Base-by-base conservation (phyloP, 345 rosid genomes). In the Zanthoxylum bungeanum region DNA sequence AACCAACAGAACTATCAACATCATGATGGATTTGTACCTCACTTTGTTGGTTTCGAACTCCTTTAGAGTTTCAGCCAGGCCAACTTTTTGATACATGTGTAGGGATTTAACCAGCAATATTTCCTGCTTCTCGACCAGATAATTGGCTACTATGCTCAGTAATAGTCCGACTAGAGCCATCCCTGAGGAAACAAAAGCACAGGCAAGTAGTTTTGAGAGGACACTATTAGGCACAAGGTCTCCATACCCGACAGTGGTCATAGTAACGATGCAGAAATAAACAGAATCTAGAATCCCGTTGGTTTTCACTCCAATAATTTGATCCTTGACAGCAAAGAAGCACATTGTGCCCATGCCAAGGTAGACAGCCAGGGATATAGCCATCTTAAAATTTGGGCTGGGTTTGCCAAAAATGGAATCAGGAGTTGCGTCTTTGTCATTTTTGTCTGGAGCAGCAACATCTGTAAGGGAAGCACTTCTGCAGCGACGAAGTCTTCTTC, bases 181-280 rank as follows among this genome's bases (percentile, higher is more conserved):
- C 24, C 99, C 98, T 0, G 82, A 22, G 83, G 92, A 95, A 76
- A 95, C 98, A 79, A 83, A 94, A 16, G 79, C 78, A 69, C 91
- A 90, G 59, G 96, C 90, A 21, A 95, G 87, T 58, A 95, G 82
- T 71, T 90, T 90, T 0, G 86, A 68, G n/a, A 71, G 47, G 56
- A 65, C 68, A 51, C 84, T 89, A 47, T 65, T 68, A 9, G 98
- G 99, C 39, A 90, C 92, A 8, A 95, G 93, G 85, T 95, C 99
- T 40, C 99, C 98, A 59, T 95, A 95, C 64, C 99, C 98, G 27
- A 95, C 95, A 0, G 93, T 90, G 44, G 99, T 95, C 99, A 95
- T 92, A 3, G 97, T 95, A 22, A 90, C 97, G 0, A 90, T 70
- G 64, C 91, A 86, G 76, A 92, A 90, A 70, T 92, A 95, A 22